Evolutionary conservation across 2,329 filamentous ascomycete genomes (phyloP).

Genomic region (Thermomyces lanuginosus): DNA sequence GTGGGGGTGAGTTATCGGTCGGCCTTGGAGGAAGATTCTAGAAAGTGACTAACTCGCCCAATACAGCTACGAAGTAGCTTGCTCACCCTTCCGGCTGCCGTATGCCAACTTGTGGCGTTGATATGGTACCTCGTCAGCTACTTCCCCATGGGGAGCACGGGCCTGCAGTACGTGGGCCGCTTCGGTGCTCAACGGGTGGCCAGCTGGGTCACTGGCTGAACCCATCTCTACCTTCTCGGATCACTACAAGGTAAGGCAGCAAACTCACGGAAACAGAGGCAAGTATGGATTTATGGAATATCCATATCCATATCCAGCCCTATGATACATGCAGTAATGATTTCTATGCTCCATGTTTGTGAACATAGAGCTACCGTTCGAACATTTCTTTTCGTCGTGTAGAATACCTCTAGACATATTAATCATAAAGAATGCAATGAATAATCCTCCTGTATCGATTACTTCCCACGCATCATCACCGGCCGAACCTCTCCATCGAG

Average conservation of each 20-base stretch:
- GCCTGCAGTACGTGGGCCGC: constrained; percentile 67
- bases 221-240: no score
- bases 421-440: no score
- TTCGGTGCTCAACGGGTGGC: constrained; percentile 74
- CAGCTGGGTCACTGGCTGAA: constrained; percentile 68
- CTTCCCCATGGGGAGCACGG: constrained; percentile 88
- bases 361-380: no score
- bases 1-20: constrained; percentile 52
- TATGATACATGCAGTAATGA: no score
- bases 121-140: constrained; percentile 94
- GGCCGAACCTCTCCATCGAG: constrained; percentile 40
- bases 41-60: constrained; percentile 11
- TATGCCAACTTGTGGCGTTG: constrained; percentile 69
- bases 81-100: constrained; percentile 67
- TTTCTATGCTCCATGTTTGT: no score
- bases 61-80: constrained; percentile 63
- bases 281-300: no score
- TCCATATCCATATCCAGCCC: no score
- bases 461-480: constrained; percentile 24
- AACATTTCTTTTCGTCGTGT: no score
- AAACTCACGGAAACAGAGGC: no score
- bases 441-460: neutral
- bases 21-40: neutral
- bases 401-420: no score
- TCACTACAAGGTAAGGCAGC: no score